These are phyloP conservation scores for Hemisphaericaspora subhashii DNA, from an alignment of 1,139 yeast species.

Conservation along the genomic window DNA sequence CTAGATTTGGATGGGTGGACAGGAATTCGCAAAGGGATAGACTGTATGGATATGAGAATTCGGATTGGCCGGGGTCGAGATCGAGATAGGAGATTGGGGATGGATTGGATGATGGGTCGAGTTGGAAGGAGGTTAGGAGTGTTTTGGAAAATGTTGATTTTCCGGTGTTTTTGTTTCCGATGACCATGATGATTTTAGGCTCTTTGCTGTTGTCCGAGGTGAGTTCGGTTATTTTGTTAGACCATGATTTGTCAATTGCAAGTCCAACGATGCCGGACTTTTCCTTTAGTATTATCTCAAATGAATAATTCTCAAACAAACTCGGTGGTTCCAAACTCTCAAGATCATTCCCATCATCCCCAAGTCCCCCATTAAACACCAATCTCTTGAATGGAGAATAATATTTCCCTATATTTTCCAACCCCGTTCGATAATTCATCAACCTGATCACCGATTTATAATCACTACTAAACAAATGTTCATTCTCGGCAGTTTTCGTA, in stretches of 20 bases:
- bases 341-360: slow-evolving; percentile 14
- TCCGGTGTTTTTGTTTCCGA: slow-evolving; percentile 71
- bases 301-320: slow-evolving; percentile 25
- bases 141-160: slow-evolving; percentile 71
- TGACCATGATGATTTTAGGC: slow-evolving; percentile 28
- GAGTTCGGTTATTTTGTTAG: slow-evolving; percentile 13
- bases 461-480: slow-evolving; percentile 33
- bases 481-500: slow-evolving; percentile 25
- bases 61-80: slow-evolving; percentile 91
- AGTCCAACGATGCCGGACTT: slow-evolving; percentile 17
- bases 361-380: slow-evolving; percentile 24
- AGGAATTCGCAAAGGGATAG: slow-evolving; percentile 41
- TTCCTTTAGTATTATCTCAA: slow-evolving; percentile 36
- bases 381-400: slow-evolving; percentile 52
- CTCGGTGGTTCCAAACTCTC: background rate
- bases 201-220: slow-evolving; percentile 3
- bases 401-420: slow-evolving; percentile 47
- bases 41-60: slow-evolving; percentile 70
- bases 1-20: slow-evolving; percentile 23
- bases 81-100: slow-evolving; percentile 55
- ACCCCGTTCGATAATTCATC: slow-evolving; percentile 37
- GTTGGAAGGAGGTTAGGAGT: slow-evolving; percentile 54
- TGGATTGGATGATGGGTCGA: slow-evolving; percentile 21
- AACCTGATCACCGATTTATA: slow-evolving; percentile 48
- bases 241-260: slow-evolving; percentile 24